phyloP scores from a whole-genome alignment of 139 green algal species.

The Pycnococcus provasolii region DNA sequence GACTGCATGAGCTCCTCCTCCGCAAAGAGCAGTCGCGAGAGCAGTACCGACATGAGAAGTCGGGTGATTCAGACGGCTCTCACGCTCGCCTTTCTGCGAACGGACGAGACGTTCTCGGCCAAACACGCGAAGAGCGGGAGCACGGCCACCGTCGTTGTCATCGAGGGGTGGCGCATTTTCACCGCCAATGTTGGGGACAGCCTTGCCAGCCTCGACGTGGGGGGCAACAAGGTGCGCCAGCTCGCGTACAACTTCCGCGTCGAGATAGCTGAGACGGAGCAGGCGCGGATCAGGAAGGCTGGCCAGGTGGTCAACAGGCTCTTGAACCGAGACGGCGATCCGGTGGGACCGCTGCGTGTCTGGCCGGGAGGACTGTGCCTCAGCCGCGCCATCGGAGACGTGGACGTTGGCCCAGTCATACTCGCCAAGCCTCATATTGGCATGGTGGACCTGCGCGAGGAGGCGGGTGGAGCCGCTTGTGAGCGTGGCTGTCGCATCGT shows the following conservation, averaged over 20 bases:
- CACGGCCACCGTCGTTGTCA: constrained; percentile 48
- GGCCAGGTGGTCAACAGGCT: no score
- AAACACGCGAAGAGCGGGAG: constrained; percentile 28
- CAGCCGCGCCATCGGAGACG: constrained; percentile 66
- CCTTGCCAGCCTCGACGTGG: constrained; percentile 60
- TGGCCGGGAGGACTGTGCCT: constrained; percentile 85
- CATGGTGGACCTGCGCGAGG: constrained; percentile 37
- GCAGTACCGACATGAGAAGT: neutral
- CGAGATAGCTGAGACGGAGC: no score
- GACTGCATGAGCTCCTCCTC: neutral
- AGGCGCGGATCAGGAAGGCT: no score
- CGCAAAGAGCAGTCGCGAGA: neutral
- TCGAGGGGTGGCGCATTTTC: constrained; percentile 64
- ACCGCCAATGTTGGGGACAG: constrained; percentile 79
- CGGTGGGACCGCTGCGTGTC: constrained; percentile 70
- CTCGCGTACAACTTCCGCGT: neutral
- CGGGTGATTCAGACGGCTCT: neutral
- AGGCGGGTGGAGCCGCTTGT: neutral
- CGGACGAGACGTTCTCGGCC: constrained; percentile 8
- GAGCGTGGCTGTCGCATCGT: neutral
- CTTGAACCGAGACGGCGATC: no score
- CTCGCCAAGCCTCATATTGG: constrained; percentile 66
- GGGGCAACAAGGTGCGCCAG: constrained; percentile 15
- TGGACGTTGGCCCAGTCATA: constrained; percentile 62
- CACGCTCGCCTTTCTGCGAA: neutral